These are phyloP conservation scores for Forsythia viridissima DNA, from an alignment of 257 asterid genomes.

Conservation along the genomic window DNA sequence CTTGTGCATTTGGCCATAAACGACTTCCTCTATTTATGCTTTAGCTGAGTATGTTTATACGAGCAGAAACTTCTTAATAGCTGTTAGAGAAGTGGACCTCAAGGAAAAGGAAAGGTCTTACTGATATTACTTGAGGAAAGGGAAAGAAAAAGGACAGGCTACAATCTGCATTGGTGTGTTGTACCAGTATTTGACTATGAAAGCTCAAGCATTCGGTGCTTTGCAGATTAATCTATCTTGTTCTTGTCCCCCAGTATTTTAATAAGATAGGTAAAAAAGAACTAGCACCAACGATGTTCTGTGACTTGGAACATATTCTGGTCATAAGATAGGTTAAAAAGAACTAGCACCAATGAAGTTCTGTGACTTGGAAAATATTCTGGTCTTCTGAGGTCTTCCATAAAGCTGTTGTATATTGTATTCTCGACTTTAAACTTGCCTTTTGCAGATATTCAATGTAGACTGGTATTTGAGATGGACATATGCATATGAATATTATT, in stretches of 20 bases:
- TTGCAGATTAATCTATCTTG: background rate
- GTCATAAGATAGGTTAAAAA: no score
- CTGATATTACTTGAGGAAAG: background rate
- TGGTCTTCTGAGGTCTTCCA: conserved; percentile 13
- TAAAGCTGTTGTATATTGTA: background rate
- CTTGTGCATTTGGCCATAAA: no score
- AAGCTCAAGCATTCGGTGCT: background rate
- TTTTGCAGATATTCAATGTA: conserved; percentile 85
- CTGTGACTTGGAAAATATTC: no score
- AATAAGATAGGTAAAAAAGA: background rate
- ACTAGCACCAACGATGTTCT: conserved; percentile 2
- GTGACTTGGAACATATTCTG: background rate
- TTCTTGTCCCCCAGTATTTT: conserved; percentile 3
- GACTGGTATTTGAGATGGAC: conserved; percentile 92
- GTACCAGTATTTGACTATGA: background rate
- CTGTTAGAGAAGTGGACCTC: background rate
- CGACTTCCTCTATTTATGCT: no score
- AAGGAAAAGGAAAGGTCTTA: background rate
- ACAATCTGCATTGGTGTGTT: background rate
- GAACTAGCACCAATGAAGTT: no score
- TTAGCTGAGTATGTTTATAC: no score
- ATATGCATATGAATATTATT: conserved; percentile 87
- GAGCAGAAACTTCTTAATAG: background rate
- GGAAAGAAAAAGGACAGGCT: background rate
- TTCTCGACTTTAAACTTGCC: conserved; percentile 24